Conservation (phyloP, 2,329 filamentous ascomycete genomes). For the Aureobasidium sp. region DNA sequence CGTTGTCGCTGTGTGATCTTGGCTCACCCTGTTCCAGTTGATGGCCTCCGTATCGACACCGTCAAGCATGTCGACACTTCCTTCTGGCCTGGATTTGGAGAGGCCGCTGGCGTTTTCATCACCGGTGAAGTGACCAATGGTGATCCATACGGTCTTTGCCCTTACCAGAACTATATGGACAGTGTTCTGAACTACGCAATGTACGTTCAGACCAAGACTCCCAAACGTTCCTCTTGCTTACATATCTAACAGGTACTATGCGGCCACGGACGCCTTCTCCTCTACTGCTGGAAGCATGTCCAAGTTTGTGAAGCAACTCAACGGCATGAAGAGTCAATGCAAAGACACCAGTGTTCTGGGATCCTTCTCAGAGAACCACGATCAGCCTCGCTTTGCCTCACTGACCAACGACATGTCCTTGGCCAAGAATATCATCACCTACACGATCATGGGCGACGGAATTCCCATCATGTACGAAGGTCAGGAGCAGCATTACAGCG, state of each 20-base stretch:
- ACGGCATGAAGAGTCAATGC: conserved; percentile 27
- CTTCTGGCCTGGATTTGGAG: conserved; percentile 33
- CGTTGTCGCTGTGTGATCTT: not conserved
- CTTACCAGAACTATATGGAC: conserved; percentile 34
- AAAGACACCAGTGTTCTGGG: conserved; percentile 30
- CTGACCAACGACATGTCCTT: conserved; percentile 45
- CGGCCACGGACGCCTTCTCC: conserved; percentile 28
- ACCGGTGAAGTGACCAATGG: conserved; percentile 38
- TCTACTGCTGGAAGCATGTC: conserved; percentile 29
- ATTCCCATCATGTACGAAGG: conserved; percentile 59
- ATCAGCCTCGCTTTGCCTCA: conserved; percentile 33
- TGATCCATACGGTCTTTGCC: conserved; percentile 30
- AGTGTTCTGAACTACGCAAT: conserved; percentile 41
- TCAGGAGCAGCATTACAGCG: conserved; percentile 51
- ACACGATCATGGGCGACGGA: conserved; percentile 52
- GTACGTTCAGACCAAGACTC: conserved; percentile 13
- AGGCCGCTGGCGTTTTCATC: conserved; percentile 32
- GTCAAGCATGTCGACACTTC: conserved; percentile 36
- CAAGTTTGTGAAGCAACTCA: conserved; percentile 27
- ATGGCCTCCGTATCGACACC: conserved; percentile 44
- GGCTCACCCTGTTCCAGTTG: conserved; percentile 27
- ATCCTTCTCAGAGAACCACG: conserved; percentile 32
- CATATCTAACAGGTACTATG: conserved; percentile 24
- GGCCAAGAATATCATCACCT: conserved; percentile 53
- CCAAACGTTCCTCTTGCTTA: conserved; percentile 16